Evolutionary conservation across 129 eudicot genomes (phyloP), one percentile per base, ranked within the genome.

Genomic region (Logfia minima): DNA sequence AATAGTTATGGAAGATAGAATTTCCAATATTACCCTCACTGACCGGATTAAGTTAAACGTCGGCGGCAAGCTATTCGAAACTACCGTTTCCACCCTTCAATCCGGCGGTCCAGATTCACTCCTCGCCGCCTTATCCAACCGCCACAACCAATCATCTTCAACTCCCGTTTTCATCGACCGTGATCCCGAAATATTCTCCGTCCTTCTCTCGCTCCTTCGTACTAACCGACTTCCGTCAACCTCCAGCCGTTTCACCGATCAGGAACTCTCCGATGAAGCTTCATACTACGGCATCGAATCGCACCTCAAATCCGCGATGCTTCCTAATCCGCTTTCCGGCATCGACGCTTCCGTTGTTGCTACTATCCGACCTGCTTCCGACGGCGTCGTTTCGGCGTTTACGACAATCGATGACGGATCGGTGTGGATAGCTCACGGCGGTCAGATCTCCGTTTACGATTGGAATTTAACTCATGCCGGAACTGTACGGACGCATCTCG

Each of bases 11-110:
- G 92, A 83, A 18, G 72, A 18, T 23, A 52, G 19, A 8, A 62
- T 70, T 83, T 19, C 81, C 85, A 59, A 39, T 48, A 35, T 31
- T 64, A 68, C 83, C 84, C 80, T 64, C 79, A 70, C 68, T 75
- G 90, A 93, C 39, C 96, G 96, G 19, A 86, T 90, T 82, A 88
- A 93, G 84, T 83, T 93, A 45, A 93, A 90, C 96, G 95, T 93
- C 81, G 98, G 98, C 85, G 98, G 98, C 80, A 89, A 85, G 58
- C 89, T 88, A 73, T 93, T 93, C 85, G 98, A 90, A 55, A 90
- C 98, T 48, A 93, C 98, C 70, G 68, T 83, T 67, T 73, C 96
- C 82, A 93, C 98, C n/a, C 96, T 90, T 80, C 92, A 75, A 2
- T 88, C 98, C 84, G 92, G 92, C 72, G 89, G 88, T 31, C 78